phyloP scores from a whole-genome alignment of 2,329 filamentous ascomycete species.

The Coniella vitis region DNA sequence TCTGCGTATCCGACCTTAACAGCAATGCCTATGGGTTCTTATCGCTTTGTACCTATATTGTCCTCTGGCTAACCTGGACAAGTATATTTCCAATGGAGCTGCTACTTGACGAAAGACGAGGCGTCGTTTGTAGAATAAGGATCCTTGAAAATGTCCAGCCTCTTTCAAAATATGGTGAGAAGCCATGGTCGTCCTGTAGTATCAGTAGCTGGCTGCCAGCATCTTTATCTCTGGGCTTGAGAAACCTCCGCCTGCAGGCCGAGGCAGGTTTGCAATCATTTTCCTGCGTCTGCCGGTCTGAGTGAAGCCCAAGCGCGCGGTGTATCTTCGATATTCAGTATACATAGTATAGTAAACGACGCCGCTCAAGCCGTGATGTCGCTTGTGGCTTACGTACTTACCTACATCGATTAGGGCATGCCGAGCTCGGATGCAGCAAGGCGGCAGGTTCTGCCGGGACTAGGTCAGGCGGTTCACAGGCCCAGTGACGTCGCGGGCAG shows the following conservation, averaged over 20 bases:
- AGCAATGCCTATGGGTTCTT: neutral
- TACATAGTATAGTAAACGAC: no score
- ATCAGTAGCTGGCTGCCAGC: neutral
- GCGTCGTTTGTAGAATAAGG: neutral
- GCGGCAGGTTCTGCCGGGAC: no score
- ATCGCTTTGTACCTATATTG: neutral
- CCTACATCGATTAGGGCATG: no score
- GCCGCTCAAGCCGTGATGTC: no score
- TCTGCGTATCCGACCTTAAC: neutral
- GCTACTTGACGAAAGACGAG: constrained; percentile 1
- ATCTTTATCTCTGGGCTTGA: neutral
- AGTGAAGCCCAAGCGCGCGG: no score
- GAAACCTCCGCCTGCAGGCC: neutral
- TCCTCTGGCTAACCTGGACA: neutral
- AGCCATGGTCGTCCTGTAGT: neutral
- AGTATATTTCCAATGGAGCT: neutral
- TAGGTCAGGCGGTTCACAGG: no score
- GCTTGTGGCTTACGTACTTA: no score
- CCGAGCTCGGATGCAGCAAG: no score
- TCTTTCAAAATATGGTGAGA: neutral
- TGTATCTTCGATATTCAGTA: no score
- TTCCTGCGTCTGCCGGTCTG: neutral
- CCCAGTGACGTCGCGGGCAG: no score
- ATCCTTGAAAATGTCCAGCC: constrained; percentile 9
- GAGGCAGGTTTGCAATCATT: neutral